Evolutionary conservation across 257 asterid genomes (phyloP), one percentile per base, ranked within the genome.

Genomic region (Echites panduratus): DNA sequence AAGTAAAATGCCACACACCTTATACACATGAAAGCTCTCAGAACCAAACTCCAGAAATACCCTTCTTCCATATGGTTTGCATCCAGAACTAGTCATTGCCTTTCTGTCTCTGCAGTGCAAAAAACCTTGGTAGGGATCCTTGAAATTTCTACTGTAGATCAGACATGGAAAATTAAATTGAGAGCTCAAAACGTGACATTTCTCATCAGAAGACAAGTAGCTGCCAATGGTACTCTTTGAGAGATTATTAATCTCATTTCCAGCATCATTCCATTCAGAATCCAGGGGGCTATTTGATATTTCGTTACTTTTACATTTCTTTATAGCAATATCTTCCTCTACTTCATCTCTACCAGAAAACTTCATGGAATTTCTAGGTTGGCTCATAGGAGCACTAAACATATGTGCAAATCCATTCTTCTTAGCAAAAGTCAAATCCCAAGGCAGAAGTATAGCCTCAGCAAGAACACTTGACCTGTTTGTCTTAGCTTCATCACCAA

Each of bases 391-490:
- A 73, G 63, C 59, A 52, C 54, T 56, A 40, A 66, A 70, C 59
- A 48, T 62, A 59, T 38, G 67, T 57, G 78, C 70, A 82, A 82
- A 84, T 72, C 68, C 78, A 76, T 59, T 63, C 74, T 84, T 84
- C 83, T 84, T 87, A 69, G 84, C 22, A 67, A 95, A 77, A 79
- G 80, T 77, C 83, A 95, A 84, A 81, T 90, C 86, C 97, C 95
- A 95, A 32, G 98, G 96, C 75, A 95, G 80, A 78, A 90, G 74
- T 49, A 83, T 58, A 79, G 91, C 96, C 90, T 92, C 87, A 41
- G 91, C 97, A 84, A 88, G 87, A 78, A 78, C 73, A 80, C 81
- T 79, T 57, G 85, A 78, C 74, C 79, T 70, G 76, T 82, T 87
- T 74, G 86, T 79, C 74, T 68, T 59, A 26, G 48, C 80, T 79